Conservation (phyloP, 192 early-diverging fungal genomes). For the Podila horticola region DNA sequence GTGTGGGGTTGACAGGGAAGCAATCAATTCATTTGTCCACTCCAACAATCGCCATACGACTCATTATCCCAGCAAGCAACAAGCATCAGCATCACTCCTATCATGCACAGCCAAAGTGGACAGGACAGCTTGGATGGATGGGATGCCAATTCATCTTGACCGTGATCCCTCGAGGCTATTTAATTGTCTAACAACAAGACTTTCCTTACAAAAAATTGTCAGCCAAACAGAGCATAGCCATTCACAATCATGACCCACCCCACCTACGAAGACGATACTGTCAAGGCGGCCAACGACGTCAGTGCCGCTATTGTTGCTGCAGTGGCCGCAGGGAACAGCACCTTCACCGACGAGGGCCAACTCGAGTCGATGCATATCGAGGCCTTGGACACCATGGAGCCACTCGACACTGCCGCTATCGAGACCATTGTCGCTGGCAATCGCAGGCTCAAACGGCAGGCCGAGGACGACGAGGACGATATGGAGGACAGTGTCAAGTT, state of each 20-base stretch:
- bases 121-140: no score
- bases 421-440: slow-evolving; percentile 21
- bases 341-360: slow-evolving; percentile 15
- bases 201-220: no score
- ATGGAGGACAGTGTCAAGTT: slow-evolving; percentile 49
- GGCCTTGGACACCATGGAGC: slow-evolving; percentile 12
- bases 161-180: background rate
- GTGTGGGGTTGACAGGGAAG: no score
- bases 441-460: slow-evolving; percentile 20
- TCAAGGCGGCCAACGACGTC: slow-evolving; percentile 42
- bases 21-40: no score
- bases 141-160: background rate
- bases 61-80: no score
- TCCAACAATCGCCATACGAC: no score
- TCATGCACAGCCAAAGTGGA: no score
- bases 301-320: slow-evolving; percentile 49
- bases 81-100: no score
- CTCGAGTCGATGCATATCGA: slow-evolving; percentile 8
- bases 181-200: no score
- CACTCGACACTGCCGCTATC: slow-evolving; percentile 17
- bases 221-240: background rate
- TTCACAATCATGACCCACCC: slow-evolving; percentile 24
- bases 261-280: slow-evolving; percentile 19
- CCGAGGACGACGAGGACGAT: slow-evolving; percentile 33
- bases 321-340: slow-evolving; percentile 37